Conservation (phyloP, 805 yeast species). For the Starmera pachycereana region DNA sequence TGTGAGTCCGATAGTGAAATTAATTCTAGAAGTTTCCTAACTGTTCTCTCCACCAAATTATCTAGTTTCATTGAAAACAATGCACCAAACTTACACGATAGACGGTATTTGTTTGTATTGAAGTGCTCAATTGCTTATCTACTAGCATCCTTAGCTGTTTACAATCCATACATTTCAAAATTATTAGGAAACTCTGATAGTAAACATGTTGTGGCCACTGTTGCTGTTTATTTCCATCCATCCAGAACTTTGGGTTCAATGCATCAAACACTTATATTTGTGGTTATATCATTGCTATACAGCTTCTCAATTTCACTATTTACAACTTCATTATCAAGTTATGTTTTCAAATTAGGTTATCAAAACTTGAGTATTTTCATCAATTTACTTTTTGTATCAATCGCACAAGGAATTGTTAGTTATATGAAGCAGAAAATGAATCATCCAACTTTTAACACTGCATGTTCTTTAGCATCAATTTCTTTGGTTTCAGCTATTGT, state of each 20-base stretch:
- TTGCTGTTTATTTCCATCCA: conserved; percentile 79
- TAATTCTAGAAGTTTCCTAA: background rate
- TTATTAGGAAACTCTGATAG: conserved; percentile 58
- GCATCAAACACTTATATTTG: conserved; percentile 64
- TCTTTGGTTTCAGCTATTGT: conserved; percentile 60
- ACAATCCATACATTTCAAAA: conserved; percentile 36
- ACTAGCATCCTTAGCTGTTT: conserved; percentile 65
- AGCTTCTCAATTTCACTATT: conserved; percentile 40
- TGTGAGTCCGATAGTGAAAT: background rate
- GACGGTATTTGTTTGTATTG: conserved; percentile 24
- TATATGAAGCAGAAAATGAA: conserved; percentile 58
- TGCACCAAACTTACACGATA: background rate
- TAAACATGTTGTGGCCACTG: conserved; percentile 75
- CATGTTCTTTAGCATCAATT: conserved; percentile 69
- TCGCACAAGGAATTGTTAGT: conserved; percentile 56
- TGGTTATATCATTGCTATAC: conserved; percentile 40
- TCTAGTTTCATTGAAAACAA: conserved; percentile 1
- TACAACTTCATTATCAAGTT: conserved; percentile 41
- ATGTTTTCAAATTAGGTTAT: conserved; percentile 32
- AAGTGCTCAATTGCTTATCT: conserved; percentile 71
- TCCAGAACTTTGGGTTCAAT: conserved; percentile 71
- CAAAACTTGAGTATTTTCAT: conserved; percentile 40
- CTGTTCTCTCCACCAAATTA: background rate
- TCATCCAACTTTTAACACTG: conserved; percentile 66
- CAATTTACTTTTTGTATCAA: conserved; percentile 42